A percentile compares a stretch with the other conserved stretches of the same genome.
Conservation (phyloP, 495 filamentous ascomycete species). For the Neurospora discreta region DNA sequence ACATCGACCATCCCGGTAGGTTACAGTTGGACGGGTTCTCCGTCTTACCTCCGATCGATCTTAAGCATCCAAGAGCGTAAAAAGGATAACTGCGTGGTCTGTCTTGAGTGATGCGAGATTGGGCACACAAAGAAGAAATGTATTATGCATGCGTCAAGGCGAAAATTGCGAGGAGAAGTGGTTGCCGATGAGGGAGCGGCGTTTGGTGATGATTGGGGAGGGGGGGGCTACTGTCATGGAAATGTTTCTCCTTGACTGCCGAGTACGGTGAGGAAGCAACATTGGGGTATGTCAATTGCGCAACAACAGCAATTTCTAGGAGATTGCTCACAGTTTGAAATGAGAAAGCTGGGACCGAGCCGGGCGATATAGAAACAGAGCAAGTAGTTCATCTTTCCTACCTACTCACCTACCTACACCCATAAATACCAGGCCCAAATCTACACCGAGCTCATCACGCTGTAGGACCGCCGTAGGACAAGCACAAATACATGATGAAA, state of each 20-base stretch:
- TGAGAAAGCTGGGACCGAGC: conserved; percentile 62
- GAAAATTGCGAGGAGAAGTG: background rate
- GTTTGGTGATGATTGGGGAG: background rate
- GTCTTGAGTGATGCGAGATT: background rate
- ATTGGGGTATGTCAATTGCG: conserved; percentile 67
- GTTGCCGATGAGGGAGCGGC: too few species aligned
- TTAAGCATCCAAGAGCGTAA: background rate
- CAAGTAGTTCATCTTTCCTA: conserved; percentile 85
- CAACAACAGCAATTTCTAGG: conserved; percentile 84
- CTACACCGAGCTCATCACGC: conserved; percentile 53
- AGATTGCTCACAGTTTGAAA: conserved; percentile 81
- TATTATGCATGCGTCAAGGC: background rate
- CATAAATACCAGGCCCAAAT: conserved; percentile 92
- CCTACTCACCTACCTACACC: conserved; percentile 90
- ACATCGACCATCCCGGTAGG: background rate
- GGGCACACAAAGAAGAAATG: background rate
- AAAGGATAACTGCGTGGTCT: background rate
- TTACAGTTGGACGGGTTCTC: background rate
- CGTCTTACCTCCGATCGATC: background rate
- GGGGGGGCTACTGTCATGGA: conserved; percentile 29
- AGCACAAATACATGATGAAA: too few species aligned
- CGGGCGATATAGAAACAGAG: conserved; percentile 82
- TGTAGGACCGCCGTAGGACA: too few species aligned
- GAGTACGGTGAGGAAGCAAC: too few species aligned
- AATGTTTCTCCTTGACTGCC: conserved; percentile 88